Percentiles rank a stretch among this genome's conserved stretches.
phyloP scores from a whole-genome alignment of 306 rosid genomes.

The Luffa aegyptiaca region DNA sequence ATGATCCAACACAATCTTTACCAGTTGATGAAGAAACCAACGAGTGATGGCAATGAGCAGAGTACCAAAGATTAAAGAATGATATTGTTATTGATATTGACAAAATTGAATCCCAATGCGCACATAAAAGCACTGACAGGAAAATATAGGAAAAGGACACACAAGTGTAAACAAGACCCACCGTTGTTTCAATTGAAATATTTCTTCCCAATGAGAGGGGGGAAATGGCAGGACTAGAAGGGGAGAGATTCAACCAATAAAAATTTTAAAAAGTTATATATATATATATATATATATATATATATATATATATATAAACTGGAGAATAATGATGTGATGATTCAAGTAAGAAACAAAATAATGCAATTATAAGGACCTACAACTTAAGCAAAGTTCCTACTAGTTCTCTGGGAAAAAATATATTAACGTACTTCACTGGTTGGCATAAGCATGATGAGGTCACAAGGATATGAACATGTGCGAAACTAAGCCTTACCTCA shows the following conservation, averaged over 20 bases:
- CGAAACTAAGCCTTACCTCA: conserved; percentile 31
- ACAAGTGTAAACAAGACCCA: not conserved
- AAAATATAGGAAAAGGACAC: not conserved
- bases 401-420: not conserved
- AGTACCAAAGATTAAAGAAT: not conserved
- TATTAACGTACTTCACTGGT: not conserved
- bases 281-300: too few relatives aligned
- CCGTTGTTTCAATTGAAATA: not conserved
- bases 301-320: too few relatives aligned
- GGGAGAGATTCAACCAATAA: not conserved
- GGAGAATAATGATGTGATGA: not conserved
- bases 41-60: not conserved
- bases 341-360: not conserved
- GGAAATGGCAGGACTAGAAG: not conserved
- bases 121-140: not conserved
- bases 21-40: not conserved
- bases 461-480: not conserved
- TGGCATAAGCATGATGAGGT: not conserved
- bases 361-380: not conserved
- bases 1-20: not conserved
- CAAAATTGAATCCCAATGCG: not conserved
- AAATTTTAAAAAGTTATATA: not conserved
- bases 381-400: not conserved
- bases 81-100: not conserved
- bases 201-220: not conserved